Base-by-base conservation (phyloP, 257 asterid genomes). In the Penstemon eatonii region DNA sequence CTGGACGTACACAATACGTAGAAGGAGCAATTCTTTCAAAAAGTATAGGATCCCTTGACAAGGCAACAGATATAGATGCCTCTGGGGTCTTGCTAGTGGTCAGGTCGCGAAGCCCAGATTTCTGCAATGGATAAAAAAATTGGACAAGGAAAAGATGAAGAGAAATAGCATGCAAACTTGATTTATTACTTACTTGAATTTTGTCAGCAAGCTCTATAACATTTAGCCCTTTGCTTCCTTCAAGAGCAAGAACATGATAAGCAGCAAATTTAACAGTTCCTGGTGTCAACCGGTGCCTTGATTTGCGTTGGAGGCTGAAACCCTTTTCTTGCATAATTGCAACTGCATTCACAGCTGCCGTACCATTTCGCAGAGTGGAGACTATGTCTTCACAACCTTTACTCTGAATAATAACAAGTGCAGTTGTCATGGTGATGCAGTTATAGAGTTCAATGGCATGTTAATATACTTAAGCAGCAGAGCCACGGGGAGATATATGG, bases 251-350 rank as follows among this genome's bases (percentile, higher is more conserved):
- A 67, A 94, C 96, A 81, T 94, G 99, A 75, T 94, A 94, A 56
- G 99, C 99, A 77, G 99, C 99, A 86, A 91, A 94, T 73, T 94
- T 94, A 63, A 94, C 98, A 15, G 99, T 94, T 78, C 99, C 99
- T 5, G 99, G 99, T 57, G 99, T 94, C 76, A 94, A 75, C 33
- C 98, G 89, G 80, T 94, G 99, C 83, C 89, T 85, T 63, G 98
- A 87, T 79, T 75, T 91, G 65, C 96, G 96, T 70, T 91, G 98
- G 58, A 72, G 82, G 77, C 79, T 50, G 59, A 82, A 71, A 58
- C 99, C 99, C 69, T 94, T 94, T 78, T 86, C 98, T 78, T 88
- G 96, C 98, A 94, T 94, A 61, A 87, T 76, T 55, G 96, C 93
- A 80, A 87, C 93, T 49, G 99, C 99, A 80, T 85, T 94, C 74